Conservation (phyloP, 352 stramenopile genomes). For the Sclerospora graminicola region DNA sequence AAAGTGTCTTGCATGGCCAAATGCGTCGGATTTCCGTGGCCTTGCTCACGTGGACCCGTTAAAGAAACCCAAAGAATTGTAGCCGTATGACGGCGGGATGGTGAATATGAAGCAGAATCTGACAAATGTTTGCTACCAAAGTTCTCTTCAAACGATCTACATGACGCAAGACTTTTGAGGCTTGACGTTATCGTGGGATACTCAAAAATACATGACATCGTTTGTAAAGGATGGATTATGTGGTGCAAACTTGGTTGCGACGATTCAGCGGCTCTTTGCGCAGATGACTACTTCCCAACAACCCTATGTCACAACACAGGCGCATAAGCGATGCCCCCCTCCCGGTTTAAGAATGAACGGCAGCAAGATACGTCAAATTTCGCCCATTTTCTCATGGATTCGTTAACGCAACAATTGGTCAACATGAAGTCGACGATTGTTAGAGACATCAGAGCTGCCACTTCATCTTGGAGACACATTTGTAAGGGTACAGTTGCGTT, state of each 20-base stretch:
- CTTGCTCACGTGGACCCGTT: constrained; percentile 26
- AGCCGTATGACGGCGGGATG: constrained; percentile 74
- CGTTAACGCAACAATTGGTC: constrained; percentile 59
- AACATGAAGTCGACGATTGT: no score
- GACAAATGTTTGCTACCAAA: constrained; percentile 87
- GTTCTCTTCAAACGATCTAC: constrained; percentile 81
- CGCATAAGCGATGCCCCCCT: constrained; percentile 57
- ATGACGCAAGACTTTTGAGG: constrained; percentile 78
- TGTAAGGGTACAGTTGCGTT: no score
- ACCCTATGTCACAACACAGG: constrained; percentile 52
- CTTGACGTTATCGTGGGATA: constrained; percentile 50
- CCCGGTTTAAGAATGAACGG: constrained; percentile 63
- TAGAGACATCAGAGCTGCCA: no score
- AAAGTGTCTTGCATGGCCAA: constrained; percentile 51
- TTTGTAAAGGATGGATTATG: constrained; percentile 12
- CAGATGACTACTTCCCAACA: constrained; percentile 61
- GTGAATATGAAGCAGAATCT: constrained; percentile 87
- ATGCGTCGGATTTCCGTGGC: constrained; percentile 53
- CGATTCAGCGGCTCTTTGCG: constrained; percentile 65
- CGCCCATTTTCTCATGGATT: constrained; percentile 79
- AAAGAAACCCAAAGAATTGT: constrained; percentile 25
- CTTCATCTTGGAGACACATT: no score
- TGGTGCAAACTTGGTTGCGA: constrained; percentile 37
- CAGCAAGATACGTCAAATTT: constrained; percentile 85
- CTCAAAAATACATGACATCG: constrained; percentile 28